Evolutionary conservation across 176 grass and related monocot species (phyloP).

Genomic region (Oryza meyeriana): DNA sequence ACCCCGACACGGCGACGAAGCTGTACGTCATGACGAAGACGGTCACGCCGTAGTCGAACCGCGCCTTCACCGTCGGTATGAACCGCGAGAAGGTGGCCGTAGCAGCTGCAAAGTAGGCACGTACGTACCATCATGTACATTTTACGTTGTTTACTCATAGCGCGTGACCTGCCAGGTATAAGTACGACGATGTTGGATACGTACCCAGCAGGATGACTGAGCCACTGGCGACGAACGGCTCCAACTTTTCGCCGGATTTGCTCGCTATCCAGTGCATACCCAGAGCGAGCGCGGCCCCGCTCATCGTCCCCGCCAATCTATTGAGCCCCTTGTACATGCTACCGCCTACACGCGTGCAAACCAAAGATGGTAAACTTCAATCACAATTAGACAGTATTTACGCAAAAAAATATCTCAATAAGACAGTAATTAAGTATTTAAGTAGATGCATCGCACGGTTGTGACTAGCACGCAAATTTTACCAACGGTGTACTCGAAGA

Average conservation of each 20-base stretch:
- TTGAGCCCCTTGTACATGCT: constrained; percentile 86
- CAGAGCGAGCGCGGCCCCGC: constrained; percentile 53
- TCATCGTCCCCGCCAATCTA: constrained; percentile 60
- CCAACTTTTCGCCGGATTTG: constrained; percentile 56
- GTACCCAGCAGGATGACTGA: constrained; percentile 58
- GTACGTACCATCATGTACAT: not conserved
- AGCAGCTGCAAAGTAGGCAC: constrained; percentile 49
- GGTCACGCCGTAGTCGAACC: constrained; percentile 88
- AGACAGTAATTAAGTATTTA: not conserved
- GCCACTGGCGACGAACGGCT: constrained; percentile 53
- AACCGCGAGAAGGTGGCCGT: constrained; percentile 85
- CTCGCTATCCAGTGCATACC: constrained; percentile 70
- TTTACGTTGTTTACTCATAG: not conserved
- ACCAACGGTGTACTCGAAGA: constrained; percentile 93
- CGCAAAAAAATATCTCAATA: not conserved
- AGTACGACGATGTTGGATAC: not conserved
- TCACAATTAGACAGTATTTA: too few species aligned
- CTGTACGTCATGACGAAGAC: constrained; percentile 94
- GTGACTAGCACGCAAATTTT: not conserved
- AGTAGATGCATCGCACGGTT: too few species aligned
- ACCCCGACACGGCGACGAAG: constrained; percentile 84
- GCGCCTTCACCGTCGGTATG: constrained; percentile 68
- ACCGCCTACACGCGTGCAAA: constrained; percentile 51
- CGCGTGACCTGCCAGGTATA: not conserved
- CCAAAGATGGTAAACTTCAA: not conserved